These are phyloP conservation scores for Exophiala sp. DNA, from an alignment of 2,329 filamentous ascomycete species.

Conservation along the genomic window DNA sequence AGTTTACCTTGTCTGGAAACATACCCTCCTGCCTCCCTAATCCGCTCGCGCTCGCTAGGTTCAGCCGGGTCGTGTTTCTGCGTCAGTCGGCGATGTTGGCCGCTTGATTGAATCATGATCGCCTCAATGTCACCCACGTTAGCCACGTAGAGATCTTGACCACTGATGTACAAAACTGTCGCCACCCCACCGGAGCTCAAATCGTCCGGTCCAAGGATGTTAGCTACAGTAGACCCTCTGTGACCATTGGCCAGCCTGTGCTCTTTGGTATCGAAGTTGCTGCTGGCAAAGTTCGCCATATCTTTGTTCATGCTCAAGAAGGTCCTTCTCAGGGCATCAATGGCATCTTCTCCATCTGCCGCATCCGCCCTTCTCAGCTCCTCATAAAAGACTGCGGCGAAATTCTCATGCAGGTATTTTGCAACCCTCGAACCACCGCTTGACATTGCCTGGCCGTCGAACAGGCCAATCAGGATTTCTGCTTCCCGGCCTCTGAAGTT, in stretches of 20 bases:
- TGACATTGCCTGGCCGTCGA: slow-evolving; percentile 86
- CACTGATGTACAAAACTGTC: slow-evolving; percentile 82
- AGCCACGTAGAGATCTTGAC: slow-evolving; percentile 85
- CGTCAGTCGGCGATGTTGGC: slow-evolving; percentile 75
- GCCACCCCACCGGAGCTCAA: slow-evolving; percentile 85
- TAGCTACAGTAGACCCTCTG: slow-evolving; percentile 64
- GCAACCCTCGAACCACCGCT: slow-evolving; percentile 91
- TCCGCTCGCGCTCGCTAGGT: slow-evolving; percentile 72
- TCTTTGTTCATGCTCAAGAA: slow-evolving; percentile 93
- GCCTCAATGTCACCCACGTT: slow-evolving; percentile 95
- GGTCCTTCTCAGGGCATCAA: slow-evolving; percentile 76
- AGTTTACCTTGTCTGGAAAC: slow-evolving; percentile 91
- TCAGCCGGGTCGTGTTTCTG: slow-evolving; percentile 91
- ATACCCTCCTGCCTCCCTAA: slow-evolving; percentile 90
- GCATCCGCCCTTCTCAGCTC: slow-evolving; percentile 70
- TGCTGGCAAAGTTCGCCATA: slow-evolving; percentile 72
- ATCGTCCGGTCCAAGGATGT: slow-evolving; percentile 81
- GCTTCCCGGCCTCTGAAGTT: slow-evolving; percentile 84
- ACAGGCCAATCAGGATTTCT: slow-evolving; percentile 87
- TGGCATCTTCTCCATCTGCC: slow-evolving; percentile 62
- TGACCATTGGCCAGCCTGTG: slow-evolving; percentile 50
- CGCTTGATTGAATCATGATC: slow-evolving; percentile 87
- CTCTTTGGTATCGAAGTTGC: slow-evolving; percentile 59
- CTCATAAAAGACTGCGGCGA: slow-evolving; percentile 73
- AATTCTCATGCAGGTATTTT: slow-evolving; percentile 94